Base-by-base conservation (phyloP, 2,329 filamentous ascomycete species). In the Paraphoma sp. region DNA sequence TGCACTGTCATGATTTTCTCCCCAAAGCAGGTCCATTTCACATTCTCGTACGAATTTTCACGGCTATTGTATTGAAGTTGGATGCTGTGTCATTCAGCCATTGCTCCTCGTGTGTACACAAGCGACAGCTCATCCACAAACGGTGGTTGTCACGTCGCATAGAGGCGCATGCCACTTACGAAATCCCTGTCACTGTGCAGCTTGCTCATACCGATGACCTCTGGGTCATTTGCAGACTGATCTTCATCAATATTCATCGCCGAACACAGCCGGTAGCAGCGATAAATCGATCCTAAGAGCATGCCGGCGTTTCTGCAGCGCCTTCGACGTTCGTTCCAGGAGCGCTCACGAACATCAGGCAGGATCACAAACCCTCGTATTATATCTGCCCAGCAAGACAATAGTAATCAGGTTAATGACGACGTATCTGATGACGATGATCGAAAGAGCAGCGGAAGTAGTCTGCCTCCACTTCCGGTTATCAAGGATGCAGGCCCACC, bases 401-500 rank as follows among this genome's bases (percentile, higher is more conserved):
- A 42, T 3, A 16, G 14, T 16, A 16, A 14, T n/a, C 12, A 42
- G 40, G 40, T 3, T 14, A 17, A 42, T 9, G 16, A 3, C n/a
- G 16, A 17, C 16, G 16, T n/a, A 16, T 42, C 40, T 16, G 16
- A 42, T n/a, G 57, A 62, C 23, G 47, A 40, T 10, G 28, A 46
- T 23, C n/a, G 23, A 9, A 16, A 33, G 17, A 33, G 14, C 18
- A 53, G 41, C 51, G 29, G 31, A 9, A 30, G 23, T 28, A 52
- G n/a, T 43, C 48, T 55, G 28, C 47, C 46, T 11, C 43, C 47
- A 10, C 54, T 68, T 45, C 52, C 60, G 1, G 48, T 56, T 2
- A 62, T 67, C 28, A 51, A 53, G 12, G 61, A 68, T 28, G 48
- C 43, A n/a, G 66, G 66, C 1, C 54, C 59, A 16, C 60, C 59